Evolutionary conservation across 73 alveolate species (phyloP), one percentile per base, ranked within the genome.

Genomic region (Urostyla sp.): DNA sequence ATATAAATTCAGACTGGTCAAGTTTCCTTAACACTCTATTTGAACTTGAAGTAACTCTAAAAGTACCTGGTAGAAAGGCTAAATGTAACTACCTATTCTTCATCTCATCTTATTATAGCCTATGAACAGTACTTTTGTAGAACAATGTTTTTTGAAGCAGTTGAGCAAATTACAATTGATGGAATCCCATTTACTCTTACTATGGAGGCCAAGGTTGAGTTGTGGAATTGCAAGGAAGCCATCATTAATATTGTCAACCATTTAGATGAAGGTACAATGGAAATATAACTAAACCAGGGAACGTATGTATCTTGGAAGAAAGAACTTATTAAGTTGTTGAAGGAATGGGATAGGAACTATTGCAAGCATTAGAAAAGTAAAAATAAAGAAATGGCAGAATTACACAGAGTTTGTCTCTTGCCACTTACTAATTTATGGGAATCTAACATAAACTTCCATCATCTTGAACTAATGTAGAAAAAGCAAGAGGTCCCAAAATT

Each of bases 261-360:
- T 45, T 21, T 80, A 10, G 90, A 80, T 20, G 72, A 67, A 3
- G 43, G 55, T 43, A 66, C 28, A 51, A 46, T 36, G 53, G 90
- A 80, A 18, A 63, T 63, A 77, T 56, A 69, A 50, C 69, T 43
- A 56, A 37, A 54, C 3, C 74, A 28, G 28, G 83, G 40, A 18
- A 63, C 75, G 49, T 85, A 49, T 67, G 35, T 73, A 34, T 34
- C 49, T 2, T 31, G 67, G 80, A 85, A 85, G 81, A 85, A 85
- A 67, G 79, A 85, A 35, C 60, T 85, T 37, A 53, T 76, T 10
- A 60, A 50, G 44, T 16, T 55, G 51, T 55, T 85, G 24, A 85
- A 85, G 73, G 93, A 63, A 28, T 85, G 61, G 61, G 93, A 85
- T 48, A 85, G 76, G 44, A 32, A 18, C 30, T 76, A 75, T 66